A percentile compares a stretch with the other conserved stretches of the same genome.
Conservation (phyloP, 2,329 filamentous ascomycete genomes). For the Sporothrix brunneoviolacea region DNA sequence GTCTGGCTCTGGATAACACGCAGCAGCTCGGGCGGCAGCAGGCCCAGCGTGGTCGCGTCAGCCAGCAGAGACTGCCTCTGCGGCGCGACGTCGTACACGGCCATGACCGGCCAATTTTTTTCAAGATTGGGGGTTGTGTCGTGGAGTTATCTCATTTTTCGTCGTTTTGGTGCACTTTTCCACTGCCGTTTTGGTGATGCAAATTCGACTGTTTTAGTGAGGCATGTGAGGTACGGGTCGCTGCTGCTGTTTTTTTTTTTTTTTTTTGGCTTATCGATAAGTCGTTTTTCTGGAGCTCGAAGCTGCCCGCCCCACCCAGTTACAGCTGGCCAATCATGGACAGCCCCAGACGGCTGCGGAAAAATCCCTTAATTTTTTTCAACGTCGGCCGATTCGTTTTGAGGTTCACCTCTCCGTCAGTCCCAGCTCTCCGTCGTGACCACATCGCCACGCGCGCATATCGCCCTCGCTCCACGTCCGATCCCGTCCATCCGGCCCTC, state of each 20-base stretch:
- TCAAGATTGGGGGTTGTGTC: background rate
- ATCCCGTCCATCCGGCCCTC: no score
- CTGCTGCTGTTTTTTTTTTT: conserved; percentile 8
- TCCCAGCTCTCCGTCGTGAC: background rate
- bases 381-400: conserved; percentile 9
- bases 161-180: background rate
- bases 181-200: conserved; percentile 4
- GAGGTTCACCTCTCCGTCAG: background rate
- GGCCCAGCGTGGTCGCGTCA: conserved; percentile 46
- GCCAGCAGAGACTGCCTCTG: conserved; percentile 50
- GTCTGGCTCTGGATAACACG: conserved; percentile 58
- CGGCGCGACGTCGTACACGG: conserved; percentile 46
- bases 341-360: conserved; percentile 1
- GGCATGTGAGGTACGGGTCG: background rate
- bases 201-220: background rate
- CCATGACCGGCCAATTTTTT: conserved; percentile 35
- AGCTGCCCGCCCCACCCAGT: background rate
- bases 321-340: conserved; percentile 6
- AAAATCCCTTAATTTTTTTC: conserved; percentile 14
- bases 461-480: background rate
- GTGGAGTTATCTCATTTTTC: conserved; percentile 8
- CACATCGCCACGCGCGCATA: background rate
- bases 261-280: conserved; percentile 16
- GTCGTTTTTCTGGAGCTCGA: background rate
- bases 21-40: conserved; percentile 64